Percentiles rank a stretch among this genome's conserved stretches.
phyloP scores from a whole-genome alignment of 805 yeast genomes.

The Scheffersomyces stipitis region DNA sequence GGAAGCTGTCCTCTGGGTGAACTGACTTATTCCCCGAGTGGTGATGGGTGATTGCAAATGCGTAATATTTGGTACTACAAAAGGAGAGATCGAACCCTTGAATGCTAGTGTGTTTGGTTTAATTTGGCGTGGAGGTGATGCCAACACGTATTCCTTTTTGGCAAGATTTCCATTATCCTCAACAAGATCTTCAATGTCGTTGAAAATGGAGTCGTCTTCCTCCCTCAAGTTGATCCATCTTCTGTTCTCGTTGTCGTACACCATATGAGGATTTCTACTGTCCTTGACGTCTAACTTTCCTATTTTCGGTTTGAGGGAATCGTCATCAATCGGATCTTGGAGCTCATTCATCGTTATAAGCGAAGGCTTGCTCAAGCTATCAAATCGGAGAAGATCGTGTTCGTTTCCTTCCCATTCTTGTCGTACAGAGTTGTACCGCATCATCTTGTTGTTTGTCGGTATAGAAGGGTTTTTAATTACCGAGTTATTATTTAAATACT shows the following conservation, averaged over 20 bases:
- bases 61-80: not conserved
- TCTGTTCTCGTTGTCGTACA: conserved; percentile 55
- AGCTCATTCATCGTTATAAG: conserved; percentile 34
- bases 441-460: conserved; percentile 24
- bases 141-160: conserved; percentile 1
- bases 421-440: conserved; percentile 54
- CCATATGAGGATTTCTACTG: conserved; percentile 47
- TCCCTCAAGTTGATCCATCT: conserved; percentile 55
- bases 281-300: conserved; percentile 7
- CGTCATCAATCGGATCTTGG: conserved; percentile 3
- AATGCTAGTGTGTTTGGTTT: not conserved
- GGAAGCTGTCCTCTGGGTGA: conserved; percentile 38
- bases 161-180: conserved; percentile 9
- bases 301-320: conserved; percentile 1
- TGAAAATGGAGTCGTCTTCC: conserved; percentile 44
- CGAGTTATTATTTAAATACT: conserved; percentile 24
- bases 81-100: not conserved
- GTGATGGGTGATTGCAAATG: conserved; percentile 8
- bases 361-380: conserved; percentile 37
- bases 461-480: conserved; percentile 9
- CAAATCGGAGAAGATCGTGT: conserved; percentile 53
- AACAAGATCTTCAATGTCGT: conserved; percentile 48
- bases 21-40: conserved; percentile 33
- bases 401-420: conserved; percentile 69
- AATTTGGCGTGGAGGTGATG: conserved; percentile 4